Evolutionary conservation across 352 stramenopile species (phyloP), one percentile per base, ranked within the genome.

Genomic region (Pythium volutum): DNA sequence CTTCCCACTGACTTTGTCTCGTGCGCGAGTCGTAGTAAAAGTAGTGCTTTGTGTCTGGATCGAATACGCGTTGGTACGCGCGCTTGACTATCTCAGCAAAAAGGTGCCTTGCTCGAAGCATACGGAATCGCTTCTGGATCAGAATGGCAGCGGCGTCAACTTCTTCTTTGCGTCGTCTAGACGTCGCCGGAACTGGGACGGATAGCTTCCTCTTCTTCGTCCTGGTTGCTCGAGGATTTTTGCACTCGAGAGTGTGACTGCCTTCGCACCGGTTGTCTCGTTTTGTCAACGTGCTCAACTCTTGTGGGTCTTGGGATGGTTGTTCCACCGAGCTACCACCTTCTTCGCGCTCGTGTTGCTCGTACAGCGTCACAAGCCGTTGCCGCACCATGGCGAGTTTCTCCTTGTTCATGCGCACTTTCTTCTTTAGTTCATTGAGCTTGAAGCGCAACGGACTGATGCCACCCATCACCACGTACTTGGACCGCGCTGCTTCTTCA

Each of bases 1-100:
- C 20, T 42, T 75, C 53, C 73, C 73, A 80, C 26, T 77, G 70
- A 53, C 73, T 81, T 25, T 60, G 33, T 10, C 38, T 50, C 1
- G 73, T 78, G 16, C 64, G 60, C 23, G 52, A 29, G 64, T 81
- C 81, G 68, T 76, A 84, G 71, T 79, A 84, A 41, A 78, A 81
- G 41, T 75, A 80, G 12, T 64, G 58, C 45, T 76, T 73, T 48
- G 54, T 71, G 7, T 59, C 63, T 20, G 68, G 53, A 31, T 80
- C 60, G 33, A 73, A 60, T 7, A 76, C 64, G 5, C 71, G 65
- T 10, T 77, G 58, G 41, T 74, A 77, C 1, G 64, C 66, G 46
- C 64, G 59, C 0, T 53, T 36, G n/a, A 81, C 52, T 27, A 77
- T 59, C 41, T 64, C 31, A 9, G 43, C 42, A 45, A 81, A 70